These are phyloP conservation scores for Porodaedalea pini DNA, from an alignment of 1,284 basidiomycete species.

Conservation along the genomic window DNA sequence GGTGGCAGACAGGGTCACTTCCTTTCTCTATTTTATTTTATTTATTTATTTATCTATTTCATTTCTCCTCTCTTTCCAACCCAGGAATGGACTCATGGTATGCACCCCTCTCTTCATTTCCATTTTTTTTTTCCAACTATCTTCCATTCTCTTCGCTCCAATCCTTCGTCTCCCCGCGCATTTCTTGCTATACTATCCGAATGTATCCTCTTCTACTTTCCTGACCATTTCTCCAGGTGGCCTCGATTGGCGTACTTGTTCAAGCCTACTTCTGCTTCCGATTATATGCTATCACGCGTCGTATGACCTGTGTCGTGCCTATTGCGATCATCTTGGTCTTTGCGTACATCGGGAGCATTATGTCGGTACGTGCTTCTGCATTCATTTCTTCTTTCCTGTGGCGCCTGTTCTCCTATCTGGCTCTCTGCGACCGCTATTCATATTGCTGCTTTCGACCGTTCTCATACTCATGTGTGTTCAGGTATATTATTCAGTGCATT, in stretches of 20 bases:
- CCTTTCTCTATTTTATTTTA: too few relatives aligned
- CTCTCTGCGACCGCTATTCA: neutral
- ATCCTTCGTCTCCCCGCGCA: too few relatives aligned
- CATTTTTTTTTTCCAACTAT: too few relatives aligned
- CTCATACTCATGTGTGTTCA: neutral
- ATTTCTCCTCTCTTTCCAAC: too few relatives aligned
- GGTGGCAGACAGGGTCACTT: constrained; percentile 35
- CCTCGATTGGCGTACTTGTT: constrained; percentile 33
- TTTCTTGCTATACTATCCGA: constrained; percentile 7
- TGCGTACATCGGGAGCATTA: constrained; percentile 28
- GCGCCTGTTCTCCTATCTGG: neutral
- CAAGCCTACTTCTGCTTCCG: constrained; percentile 32
- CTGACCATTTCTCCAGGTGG: constrained; percentile 26
- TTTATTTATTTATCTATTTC: too few relatives aligned
- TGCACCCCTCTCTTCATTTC: neutral
- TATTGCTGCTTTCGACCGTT: neutral
- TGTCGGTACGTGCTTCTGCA: constrained; percentile 27
- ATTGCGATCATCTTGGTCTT: constrained; percentile 27
- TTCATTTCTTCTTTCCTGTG: too few relatives aligned
- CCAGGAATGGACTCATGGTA: constrained; percentile 31
- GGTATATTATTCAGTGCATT: neutral
- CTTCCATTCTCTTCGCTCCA: too few relatives aligned
- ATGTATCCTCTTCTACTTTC: neutral
- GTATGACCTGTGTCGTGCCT: constrained; percentile 25
- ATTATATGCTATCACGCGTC: constrained; percentile 28